Evolutionary conservation across 805 yeast species (phyloP).

Genomic region (Clavispora vitiphila): DNA sequence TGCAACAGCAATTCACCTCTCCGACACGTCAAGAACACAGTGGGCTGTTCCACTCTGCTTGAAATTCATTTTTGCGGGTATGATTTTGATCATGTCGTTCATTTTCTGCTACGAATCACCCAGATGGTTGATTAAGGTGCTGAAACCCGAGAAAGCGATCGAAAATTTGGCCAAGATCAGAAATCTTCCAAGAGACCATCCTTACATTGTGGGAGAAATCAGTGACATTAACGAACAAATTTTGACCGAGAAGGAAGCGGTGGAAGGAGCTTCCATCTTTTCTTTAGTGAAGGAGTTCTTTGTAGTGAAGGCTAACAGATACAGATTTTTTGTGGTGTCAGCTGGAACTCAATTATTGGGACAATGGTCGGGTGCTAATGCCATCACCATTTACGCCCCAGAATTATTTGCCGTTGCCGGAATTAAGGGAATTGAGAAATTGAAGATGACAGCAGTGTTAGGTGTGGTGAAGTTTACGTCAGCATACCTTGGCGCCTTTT

Average conservation of each 20-base stretch:
- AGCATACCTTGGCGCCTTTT: slow-evolving; percentile 48
- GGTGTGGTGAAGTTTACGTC: slow-evolving; percentile 50
- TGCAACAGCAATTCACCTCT: slow-evolving; percentile 46
- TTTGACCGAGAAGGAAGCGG: slow-evolving; percentile 56
- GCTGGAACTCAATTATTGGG: slow-evolving; percentile 42
- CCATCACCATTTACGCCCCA: slow-evolving; percentile 54
- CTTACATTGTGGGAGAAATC: slow-evolving; percentile 45
- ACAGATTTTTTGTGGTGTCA: slow-evolving; percentile 42
- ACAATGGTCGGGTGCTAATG: slow-evolving; percentile 59
- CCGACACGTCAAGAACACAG: slow-evolving; percentile 31
- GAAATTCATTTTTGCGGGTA: slow-evolving; percentile 46
- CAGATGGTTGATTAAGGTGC: slow-evolving; percentile 46
- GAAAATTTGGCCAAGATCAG: slow-evolving; percentile 39
- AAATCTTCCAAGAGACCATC: slow-evolving; percentile 41
- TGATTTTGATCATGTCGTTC: slow-evolving; percentile 37
- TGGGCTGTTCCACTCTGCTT: slow-evolving; percentile 52
- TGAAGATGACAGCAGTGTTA: slow-evolving; percentile 46
- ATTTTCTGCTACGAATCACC: slow-evolving; percentile 45
- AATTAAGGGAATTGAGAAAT: slow-evolving; percentile 34
- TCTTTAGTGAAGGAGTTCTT: slow-evolving; percentile 30
- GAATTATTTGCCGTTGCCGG: slow-evolving; percentile 47
- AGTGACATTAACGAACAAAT: slow-evolving; percentile 43
- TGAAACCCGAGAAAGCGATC: slow-evolving; percentile 36
- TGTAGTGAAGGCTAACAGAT: slow-evolving; percentile 35
- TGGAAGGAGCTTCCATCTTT: slow-evolving; percentile 11